phyloP scores from a whole-genome alignment of 2,329 filamentous ascomycete genomes.

The Fusarium denticulatum region DNA sequence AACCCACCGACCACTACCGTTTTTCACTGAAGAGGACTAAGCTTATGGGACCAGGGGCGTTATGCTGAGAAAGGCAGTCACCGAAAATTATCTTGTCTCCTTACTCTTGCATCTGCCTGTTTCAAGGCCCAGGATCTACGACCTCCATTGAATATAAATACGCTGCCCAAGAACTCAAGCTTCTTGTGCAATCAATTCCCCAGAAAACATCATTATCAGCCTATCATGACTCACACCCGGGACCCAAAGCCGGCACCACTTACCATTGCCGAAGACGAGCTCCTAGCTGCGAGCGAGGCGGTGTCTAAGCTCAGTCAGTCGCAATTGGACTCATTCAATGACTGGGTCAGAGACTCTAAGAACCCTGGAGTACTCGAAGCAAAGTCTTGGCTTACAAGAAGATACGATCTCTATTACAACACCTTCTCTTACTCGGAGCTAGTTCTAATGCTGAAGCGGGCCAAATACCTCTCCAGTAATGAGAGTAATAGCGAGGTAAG shows the following conservation, averaged over 20 bases:
- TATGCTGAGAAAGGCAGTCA: neutral
- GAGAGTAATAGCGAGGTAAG: neutral
- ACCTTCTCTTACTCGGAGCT: neutral
- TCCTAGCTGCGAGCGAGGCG: neutral
- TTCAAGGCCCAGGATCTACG: accelerated
- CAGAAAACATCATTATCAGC: neutral
- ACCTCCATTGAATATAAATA: neutral
- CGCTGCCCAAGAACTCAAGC: neutral
- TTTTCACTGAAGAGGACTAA: neutral
- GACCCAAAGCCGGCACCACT: neutral
- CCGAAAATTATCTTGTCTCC: neutral
- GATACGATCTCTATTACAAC: neutral
- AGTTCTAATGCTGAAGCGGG: neutral
- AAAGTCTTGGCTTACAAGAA: neutral
- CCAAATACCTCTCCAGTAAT: neutral
- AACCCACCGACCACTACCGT: neutral
- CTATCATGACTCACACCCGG: neutral
- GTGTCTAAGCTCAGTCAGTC: neutral
- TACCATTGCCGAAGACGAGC: neutral
- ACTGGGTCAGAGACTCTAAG: neutral
- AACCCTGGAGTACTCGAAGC: neutral
- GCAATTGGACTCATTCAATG: neutral
- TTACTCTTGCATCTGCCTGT: neutral
- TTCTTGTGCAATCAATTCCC: accelerated
- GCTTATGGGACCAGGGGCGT: neutral